These are phyloP conservation scores for Centella asiatica DNA, from an alignment of 129 eudicot species.

Conservation along the genomic window DNA sequence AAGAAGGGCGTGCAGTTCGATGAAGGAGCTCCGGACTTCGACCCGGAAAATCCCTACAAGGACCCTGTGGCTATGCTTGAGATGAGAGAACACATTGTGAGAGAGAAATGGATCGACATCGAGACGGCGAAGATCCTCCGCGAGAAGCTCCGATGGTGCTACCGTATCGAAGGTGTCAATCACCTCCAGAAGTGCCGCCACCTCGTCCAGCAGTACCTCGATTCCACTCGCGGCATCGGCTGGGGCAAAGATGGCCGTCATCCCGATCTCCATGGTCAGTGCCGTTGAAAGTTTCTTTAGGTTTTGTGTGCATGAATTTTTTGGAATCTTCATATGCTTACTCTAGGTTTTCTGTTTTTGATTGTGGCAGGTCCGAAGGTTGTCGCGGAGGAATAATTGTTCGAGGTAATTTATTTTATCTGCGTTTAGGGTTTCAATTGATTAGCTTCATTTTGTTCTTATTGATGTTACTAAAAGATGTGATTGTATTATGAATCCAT, in stretches of 20 bases:
- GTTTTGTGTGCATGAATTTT: not conserved
- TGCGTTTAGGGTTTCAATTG: not conserved
- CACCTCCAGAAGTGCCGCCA: constrained; percentile 94
- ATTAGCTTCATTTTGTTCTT: constrained; percentile 8
- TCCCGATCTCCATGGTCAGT: constrained; percentile 64
- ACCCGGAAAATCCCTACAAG: constrained; percentile 77
- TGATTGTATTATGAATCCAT: too few species aligned
- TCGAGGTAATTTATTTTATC: constrained; percentile 15
- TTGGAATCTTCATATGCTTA: too few species aligned
- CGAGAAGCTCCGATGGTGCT: constrained; percentile 75
- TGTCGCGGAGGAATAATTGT: constrained; percentile 24
- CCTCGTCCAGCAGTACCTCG: constrained; percentile 80
- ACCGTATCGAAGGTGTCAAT: constrained; percentile 81
- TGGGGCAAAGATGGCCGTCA: constrained; percentile 95
- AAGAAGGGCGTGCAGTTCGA: constrained; percentile 67
- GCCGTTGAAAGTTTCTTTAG: not conserved
- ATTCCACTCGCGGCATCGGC: constrained; percentile 91
- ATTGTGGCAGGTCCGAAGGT: constrained; percentile 34
- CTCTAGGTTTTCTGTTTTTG: not conserved
- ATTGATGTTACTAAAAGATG: not conserved
- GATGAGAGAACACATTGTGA: constrained; percentile 82
- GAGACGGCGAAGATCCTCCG: constrained; percentile 77
- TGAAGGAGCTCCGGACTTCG: constrained; percentile 75
- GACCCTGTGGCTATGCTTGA: constrained; percentile 90
- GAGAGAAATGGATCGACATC: constrained; percentile 95